phyloP scores from a whole-genome alignment of 1,284 basidiomycete species.

The Entoloma clypeatum region DNA sequence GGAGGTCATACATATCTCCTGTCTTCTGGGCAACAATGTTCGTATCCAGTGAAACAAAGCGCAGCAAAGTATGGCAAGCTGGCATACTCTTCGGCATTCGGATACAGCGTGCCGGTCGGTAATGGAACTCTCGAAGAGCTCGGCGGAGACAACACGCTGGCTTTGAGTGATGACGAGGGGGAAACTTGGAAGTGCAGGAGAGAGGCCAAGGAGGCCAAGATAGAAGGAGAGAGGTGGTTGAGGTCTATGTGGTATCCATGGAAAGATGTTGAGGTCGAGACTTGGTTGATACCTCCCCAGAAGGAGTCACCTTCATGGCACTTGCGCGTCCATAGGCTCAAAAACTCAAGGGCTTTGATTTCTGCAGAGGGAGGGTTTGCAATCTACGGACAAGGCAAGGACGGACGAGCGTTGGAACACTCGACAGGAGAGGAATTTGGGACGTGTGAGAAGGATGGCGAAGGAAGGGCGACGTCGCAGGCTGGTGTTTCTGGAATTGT shows the following conservation, averaged over 20 bases:
- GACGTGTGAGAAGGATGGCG: conserved; percentile 39
- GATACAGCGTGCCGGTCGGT: conserved; percentile 71
- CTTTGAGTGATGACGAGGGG: conserved; percentile 62
- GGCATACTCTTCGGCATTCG: conserved; percentile 71
- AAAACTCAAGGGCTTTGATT: conserved; percentile 44
- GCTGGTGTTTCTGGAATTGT: conserved; percentile 64
- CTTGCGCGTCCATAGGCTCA: conserved; percentile 63
- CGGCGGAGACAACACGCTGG: conserved; percentile 66
- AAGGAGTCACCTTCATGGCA: conserved; percentile 60
- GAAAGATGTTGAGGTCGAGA: conserved; percentile 70
- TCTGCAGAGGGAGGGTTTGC: conserved; percentile 72
- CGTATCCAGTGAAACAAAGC: conserved; percentile 74
- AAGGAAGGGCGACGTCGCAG: conserved; percentile 52
- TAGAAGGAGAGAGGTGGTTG: conserved; percentile 56
- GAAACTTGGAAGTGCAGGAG: conserved; percentile 71
- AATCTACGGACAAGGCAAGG: conserved; percentile 63
- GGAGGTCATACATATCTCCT: conserved; percentile 69
- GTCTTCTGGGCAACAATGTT: conserved; percentile 75
- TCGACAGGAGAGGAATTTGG: conserved; percentile 42
- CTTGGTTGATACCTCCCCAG: conserved; percentile 68
- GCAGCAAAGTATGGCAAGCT: conserved; percentile 78
- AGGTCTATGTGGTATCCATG: conserved; percentile 72
- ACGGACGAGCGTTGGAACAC: conserved; percentile 57
- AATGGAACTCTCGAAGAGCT: conserved; percentile 67
- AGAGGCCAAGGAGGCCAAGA: conserved; percentile 57